phyloP scores from a whole-genome alignment of 2,329 filamentous ascomycete genomes.

The Pyricularia pennisetigena region DNA sequence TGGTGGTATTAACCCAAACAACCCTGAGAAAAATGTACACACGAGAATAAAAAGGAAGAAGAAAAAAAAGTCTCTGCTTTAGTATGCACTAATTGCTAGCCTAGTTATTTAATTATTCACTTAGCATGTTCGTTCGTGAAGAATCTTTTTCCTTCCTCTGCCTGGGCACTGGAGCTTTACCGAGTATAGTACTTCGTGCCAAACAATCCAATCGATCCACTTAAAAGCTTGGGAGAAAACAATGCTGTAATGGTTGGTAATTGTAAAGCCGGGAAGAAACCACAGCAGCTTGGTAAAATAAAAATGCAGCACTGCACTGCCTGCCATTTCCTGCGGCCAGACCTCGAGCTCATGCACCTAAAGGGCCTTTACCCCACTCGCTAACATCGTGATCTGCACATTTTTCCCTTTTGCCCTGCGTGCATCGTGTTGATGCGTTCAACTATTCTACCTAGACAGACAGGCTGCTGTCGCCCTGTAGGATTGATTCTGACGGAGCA shows the following conservation, averaged over 20 bases:
- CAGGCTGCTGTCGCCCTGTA: not conserved
- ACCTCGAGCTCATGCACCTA: not conserved
- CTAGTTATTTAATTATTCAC: no score
- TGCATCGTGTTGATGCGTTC: not conserved
- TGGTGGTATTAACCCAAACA: not conserved
- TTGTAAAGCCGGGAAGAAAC: not conserved
- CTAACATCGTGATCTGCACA: not conserved
- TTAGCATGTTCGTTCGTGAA: not conserved
- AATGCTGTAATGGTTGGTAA: not conserved
- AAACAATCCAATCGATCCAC: no score
- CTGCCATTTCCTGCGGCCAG: not conserved
- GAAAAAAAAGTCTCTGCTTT: no score
- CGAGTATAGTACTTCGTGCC: not conserved
- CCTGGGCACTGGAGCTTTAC: not conserved
- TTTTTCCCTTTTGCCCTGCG: not conserved
- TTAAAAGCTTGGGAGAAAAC: not conserved
- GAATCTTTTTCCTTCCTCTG: not conserved
- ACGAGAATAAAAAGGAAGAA: no score
- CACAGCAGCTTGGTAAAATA: not conserved
- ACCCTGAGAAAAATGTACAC: not conserved
- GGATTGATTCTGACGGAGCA: not conserved
- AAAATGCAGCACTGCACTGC: not conserved
- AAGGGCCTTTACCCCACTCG: not conserved
- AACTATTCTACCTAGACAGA: not conserved
- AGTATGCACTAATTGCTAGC: not conserved